Evolutionary conservation across 208 protist species (phyloP), one percentile per base, ranked within the genome.

Genomic region (Trypanosoma boissoni): DNA sequence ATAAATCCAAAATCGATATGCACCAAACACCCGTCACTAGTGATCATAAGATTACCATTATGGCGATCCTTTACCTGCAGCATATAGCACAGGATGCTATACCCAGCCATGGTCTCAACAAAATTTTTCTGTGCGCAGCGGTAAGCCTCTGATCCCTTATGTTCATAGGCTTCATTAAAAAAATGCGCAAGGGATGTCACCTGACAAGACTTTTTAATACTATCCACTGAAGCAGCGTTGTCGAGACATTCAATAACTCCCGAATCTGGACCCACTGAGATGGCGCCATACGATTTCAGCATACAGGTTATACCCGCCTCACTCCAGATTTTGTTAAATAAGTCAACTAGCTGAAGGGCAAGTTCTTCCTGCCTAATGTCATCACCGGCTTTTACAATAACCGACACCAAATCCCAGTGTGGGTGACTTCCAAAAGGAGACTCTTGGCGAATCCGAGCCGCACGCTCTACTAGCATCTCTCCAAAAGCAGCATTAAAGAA

Each of bases 1-100:
- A 99, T 86, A 69, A 98, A 99, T 12, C 97, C 97, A 82, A 98
- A 99, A 76, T 99, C 97, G 59, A 99, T 99, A 76, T 99, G 97
- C 9, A 98, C 78, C 28, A 99, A 52, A 29, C 78, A 58, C 32
- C 97, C 97, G n/a, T 91, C 67, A 37, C 76, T 77, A 7, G 82
- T 71, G 18, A 98, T 75, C 78, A 98, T 88, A 46, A 98, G 86
- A 74, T 98, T 98, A 39, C 95, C 95, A 59, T 98, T 98, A 68
- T 98, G 95, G 20, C 96, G 63, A 52, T 98, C 95, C 51, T 98
- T 98, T 42, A 98, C 83, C 56, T 97, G 90, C 26, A 99, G 60
- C 16, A 99, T 78, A 75, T 98, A 98, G 16, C 74, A 84, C 10
- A 98, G 76, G 44, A 98, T 72, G 46, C 94, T 97, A 69, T 98